Evolutionary conservation across 768 basidiomycete genomes (phyloP).

Genomic region (Suillus lakei): DNA sequence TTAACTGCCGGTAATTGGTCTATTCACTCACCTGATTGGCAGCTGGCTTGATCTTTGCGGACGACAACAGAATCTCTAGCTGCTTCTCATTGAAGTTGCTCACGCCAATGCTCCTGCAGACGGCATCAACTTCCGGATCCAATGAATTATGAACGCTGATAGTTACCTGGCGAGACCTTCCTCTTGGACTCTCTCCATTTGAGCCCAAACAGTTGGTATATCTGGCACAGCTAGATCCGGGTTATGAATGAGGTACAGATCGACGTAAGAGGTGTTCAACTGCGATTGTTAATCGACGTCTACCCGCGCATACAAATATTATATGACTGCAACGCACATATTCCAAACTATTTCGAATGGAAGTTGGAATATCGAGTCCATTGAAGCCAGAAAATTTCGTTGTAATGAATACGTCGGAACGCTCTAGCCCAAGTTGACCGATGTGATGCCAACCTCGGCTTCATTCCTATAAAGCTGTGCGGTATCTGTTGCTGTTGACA

Average conservation of each 20-base stretch:
- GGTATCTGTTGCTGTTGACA: conserved; percentile 46
- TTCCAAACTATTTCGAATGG: conserved; percentile 58
- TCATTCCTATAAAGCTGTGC: conserved; percentile 67
- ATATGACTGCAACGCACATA: conserved; percentile 44
- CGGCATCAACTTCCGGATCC: not conserved
- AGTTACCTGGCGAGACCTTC: conserved; percentile 61
- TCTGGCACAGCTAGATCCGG: conserved; percentile 59
- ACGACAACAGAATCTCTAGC: conserved; percentile 58
- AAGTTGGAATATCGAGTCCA: conserved; percentile 56
- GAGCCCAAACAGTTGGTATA: conserved; percentile 64
- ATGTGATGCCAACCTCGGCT: conserved; percentile 43
- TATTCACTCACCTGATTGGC: conserved; percentile 64
- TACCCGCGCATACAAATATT: not conserved
- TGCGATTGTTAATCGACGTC: conserved; percentile 25
- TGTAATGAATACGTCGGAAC: conserved; percentile 63
- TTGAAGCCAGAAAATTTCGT: conserved; percentile 64
- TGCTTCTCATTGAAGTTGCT: conserved; percentile 68
- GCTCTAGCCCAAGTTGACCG: conserved; percentile 57
- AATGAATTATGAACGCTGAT: not conserved
- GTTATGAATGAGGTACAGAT: conserved; percentile 73
- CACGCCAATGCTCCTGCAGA: conserved; percentile 68
- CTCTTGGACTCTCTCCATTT: conserved; percentile 62
- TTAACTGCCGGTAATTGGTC: not conserved
- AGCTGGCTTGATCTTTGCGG: conserved; percentile 64
- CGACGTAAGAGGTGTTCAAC: conserved; percentile 69